phyloP scores from a whole-genome alignment of 306 rosid species.

The Potentilla sterilis region DNA sequence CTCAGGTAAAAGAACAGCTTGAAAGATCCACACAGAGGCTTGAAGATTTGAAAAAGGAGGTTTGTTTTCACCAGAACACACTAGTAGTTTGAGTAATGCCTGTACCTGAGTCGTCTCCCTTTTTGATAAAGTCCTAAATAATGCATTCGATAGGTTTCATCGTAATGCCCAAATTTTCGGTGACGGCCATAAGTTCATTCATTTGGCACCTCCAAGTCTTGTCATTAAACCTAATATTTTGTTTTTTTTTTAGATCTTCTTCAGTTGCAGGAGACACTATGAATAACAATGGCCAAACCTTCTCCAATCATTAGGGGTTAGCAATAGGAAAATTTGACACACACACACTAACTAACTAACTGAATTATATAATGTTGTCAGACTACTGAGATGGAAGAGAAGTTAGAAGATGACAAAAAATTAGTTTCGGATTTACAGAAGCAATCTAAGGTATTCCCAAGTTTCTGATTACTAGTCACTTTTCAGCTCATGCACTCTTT shows the following conservation, averaged over 20 bases:
- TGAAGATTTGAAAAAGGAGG: conserved; percentile 72
- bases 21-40: conserved; percentile 52
- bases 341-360: conserved; percentile 2
- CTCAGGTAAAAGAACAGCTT: conserved; percentile 60
- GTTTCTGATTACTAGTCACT: conserved; percentile 8
- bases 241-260: not conserved
- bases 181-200: not conserved
- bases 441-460: conserved; percentile 54
- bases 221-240: not conserved
- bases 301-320: conserved; percentile 14
- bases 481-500: conserved; percentile 15
- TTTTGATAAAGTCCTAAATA: not conserved
- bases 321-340: conserved; percentile 10
- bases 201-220: conserved; percentile 1
- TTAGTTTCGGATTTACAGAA: conserved; percentile 58
- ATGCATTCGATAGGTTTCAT: conserved; percentile 6
- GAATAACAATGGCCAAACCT: not conserved
- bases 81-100: conserved; percentile 17
- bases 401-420: conserved; percentile 40
- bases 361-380: conserved; percentile 36
- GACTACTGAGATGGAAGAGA: conserved; percentile 57
- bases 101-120: not conserved
- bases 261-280: not conserved
- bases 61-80: conserved; percentile 31
- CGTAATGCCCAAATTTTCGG: not conserved